Base-by-base conservation (phyloP, 2,329 filamentous ascomycete species). In the Helicocarpus griseus region DNA sequence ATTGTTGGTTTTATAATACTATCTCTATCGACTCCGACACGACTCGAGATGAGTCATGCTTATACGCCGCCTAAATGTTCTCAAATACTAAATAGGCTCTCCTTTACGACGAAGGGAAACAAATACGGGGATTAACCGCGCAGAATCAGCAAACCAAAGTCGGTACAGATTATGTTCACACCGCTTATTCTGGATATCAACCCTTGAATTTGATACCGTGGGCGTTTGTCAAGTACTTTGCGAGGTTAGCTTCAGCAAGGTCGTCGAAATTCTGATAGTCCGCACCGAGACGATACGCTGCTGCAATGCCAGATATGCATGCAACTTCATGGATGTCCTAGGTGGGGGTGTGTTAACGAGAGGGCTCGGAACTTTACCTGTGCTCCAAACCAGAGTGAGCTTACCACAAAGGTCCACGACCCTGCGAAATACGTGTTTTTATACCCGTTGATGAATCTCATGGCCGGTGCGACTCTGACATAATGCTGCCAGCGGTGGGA, bases 381-480 rank as follows among this genome's bases (percentile, higher is more conserved):
- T 17, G 31, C 14, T n/a, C n/a, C 13, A 19, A 24, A 13, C 35
- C 17, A 36, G 4, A n/a, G 14, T 21, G n/a, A 19, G 66, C 72
- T 62, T 62, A 85, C 80, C 57, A 86, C 78, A 52, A 87, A 70
- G 0, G 84, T 87, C 84, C 83, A 87, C 5, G 77, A 77, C 1
- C 79, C 80, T 0, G 83, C 83, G 61, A 80, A 87, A 21, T 75
- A 71, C 0, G 84, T 87, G 46, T 73, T 71, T 24, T 79, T 80
- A 54, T 73, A 77, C 0, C 82, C 83, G 56, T 89, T 83, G 2
- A 89, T 74, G 22, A 85, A 78, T 82, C 84, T 85, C 76, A 89
- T 78, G 56, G 81, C 81, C 0, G 85, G 85, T 1, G 89, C 82
- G 1, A 82, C 79, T 35, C 78, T 74, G 3, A 75, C 61, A 62